Conservation (phyloP, 2,329 filamentous ascomycete genomes). For the Neoascochyta sp. region DNA sequence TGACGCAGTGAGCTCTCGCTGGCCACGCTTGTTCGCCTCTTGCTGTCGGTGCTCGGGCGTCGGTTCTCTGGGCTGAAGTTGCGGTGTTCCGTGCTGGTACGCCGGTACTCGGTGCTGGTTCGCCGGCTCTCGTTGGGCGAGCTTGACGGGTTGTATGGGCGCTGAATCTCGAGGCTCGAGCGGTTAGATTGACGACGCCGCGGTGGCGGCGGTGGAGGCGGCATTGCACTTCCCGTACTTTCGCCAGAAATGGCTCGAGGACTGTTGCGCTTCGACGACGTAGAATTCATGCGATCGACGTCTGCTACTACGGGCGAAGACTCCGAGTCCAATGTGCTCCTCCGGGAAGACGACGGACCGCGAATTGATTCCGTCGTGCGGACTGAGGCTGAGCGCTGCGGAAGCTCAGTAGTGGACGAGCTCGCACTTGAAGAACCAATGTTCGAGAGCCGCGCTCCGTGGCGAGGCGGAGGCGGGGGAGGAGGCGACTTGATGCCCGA, state of each 20-base stretch:
- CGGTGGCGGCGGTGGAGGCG: slow-evolving; percentile 30
- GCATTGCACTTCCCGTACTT: slow-evolving; percentile 17
- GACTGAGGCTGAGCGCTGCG: slow-evolving; percentile 16
- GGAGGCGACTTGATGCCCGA: slow-evolving; percentile 27
- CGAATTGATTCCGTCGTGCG: slow-evolving; percentile 21
- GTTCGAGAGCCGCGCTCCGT: slow-evolving; percentile 25
- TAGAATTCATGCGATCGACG: slow-evolving; percentile 25
- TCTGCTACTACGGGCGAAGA: slow-evolving; percentile 16
- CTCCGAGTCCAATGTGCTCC: slow-evolving; percentile 24
- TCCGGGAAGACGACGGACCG: slow-evolving; percentile 19
- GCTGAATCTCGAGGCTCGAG: slow-evolving; percentile 31
- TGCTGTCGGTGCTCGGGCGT: slow-evolving; percentile 26
- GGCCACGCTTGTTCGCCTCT: slow-evolving; percentile 30
- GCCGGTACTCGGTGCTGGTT: slow-evolving; percentile 25
- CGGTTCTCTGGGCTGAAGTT: slow-evolving; percentile 16
- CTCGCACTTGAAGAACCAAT: slow-evolving; percentile 23
- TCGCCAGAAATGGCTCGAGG: slow-evolving; percentile 26
- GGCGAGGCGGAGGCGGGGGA: slow-evolving; percentile 34
- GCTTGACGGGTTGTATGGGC: slow-evolving; percentile 13
- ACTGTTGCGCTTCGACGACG: slow-evolving; percentile 24
- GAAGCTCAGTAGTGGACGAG: slow-evolving; percentile 30
- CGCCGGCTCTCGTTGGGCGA: slow-evolving; percentile 27
- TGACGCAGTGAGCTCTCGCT: slow-evolving; percentile 31
- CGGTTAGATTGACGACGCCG: slow-evolving; percentile 33
- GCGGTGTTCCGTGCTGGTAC: slow-evolving; percentile 24